Conservation (phyloP, 345 rosid species). For the Leavenworthia alabamica region DNA sequence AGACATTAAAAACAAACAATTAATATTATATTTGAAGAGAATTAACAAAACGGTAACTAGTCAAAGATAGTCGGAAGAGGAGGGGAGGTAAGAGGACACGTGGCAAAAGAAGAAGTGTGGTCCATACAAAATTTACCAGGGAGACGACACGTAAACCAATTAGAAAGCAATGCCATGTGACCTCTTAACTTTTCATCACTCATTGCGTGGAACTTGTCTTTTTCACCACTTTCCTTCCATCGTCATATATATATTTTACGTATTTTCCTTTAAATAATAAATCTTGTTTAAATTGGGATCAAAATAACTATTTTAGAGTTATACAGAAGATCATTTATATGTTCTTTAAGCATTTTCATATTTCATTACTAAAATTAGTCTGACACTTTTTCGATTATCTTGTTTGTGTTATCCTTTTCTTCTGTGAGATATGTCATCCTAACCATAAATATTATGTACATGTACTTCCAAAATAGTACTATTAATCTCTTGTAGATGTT, state of each 20-base stretch:
- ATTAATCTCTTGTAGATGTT: no score
- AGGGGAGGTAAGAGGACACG: conserved; percentile 17
- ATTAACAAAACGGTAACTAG: not conserved
- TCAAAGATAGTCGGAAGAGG: conserved; percentile 25
- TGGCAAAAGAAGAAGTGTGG: conserved; percentile 30
- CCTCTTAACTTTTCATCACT: conserved; percentile 21
- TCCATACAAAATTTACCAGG: conserved; percentile 11
- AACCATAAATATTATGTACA: not conserved
- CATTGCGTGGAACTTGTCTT: conserved; percentile 34
- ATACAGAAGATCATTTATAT: not conserved
- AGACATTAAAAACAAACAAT: no score
- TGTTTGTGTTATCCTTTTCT: not conserved
- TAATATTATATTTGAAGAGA: not conserved
- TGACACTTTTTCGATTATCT: not conserved
- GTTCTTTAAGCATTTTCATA: not conserved
- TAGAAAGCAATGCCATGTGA: conserved; percentile 26
- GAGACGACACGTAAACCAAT: conserved; percentile 25
- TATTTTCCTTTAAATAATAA: not conserved
- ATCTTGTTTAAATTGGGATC: not conserved
- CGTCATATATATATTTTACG: not conserved
- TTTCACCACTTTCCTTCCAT: conserved; percentile 29
- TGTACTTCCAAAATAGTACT: not conserved
- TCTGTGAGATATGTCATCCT: not conserved
- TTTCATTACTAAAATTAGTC: not conserved
- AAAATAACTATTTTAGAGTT: not conserved